Conservation (phyloP, 768 basidiomycete genomes). For the Leccinum fibrillosum region DNA sequence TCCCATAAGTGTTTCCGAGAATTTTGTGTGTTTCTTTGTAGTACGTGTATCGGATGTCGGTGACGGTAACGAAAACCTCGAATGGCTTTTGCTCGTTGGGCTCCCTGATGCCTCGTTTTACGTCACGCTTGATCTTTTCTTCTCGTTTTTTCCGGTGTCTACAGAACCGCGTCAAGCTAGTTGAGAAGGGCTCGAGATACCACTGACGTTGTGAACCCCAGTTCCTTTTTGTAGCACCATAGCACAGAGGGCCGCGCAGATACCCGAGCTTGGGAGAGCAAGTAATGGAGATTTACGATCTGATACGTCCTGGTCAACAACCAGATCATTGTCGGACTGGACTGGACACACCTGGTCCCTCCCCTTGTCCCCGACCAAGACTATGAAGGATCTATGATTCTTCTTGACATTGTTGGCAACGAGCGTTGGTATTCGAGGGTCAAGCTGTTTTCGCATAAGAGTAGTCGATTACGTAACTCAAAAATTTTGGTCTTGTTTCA, state of each 20-base stretch:
- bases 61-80: conserved; percentile 98
- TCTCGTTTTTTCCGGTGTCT: conserved; percentile 97
- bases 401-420: conserved; percentile 92
- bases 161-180: not conserved
- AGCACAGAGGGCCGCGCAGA: conserved; percentile 88
- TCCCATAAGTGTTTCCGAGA: conserved; percentile 95
- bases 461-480: not conserved
- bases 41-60: conserved; percentile 98
- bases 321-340: not conserved
- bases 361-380: conserved; percentile 92
- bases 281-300: conserved; percentile 93
- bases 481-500: not conserved
- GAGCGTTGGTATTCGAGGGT: conserved; percentile 88
- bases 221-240: conserved; percentile 99
- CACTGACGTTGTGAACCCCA: conserved; percentile 88
- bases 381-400: conserved; percentile 93
- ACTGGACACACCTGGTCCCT: conserved; percentile 73
- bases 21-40: conserved; percentile 98
- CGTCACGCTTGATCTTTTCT: conserved; percentile 93
- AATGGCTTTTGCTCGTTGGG: conserved; percentile 96
- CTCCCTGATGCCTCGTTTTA: conserved; percentile 91
- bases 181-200: not conserved
- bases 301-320: conserved; percentile 26
- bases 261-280: conserved; percentile 88
- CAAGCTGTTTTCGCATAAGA: conserved; percentile 81